Base-by-base conservation (phyloP, 352 stramenopile genomes). In the Phytophthora citricola region DNA sequence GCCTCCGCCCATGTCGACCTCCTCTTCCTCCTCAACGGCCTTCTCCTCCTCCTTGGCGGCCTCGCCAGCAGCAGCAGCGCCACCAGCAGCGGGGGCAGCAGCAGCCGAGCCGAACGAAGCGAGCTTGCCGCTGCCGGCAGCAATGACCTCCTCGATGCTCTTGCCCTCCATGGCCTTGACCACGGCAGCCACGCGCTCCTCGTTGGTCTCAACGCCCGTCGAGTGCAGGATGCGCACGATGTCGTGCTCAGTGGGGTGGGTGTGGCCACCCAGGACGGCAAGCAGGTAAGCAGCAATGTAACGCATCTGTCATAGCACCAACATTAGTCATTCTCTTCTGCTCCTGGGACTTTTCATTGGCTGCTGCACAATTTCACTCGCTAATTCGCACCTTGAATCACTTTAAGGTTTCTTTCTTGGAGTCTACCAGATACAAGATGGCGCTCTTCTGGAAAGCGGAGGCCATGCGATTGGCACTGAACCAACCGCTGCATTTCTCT, bases 221-320 rank as follows among this genome's bases (percentile, higher is more conserved):
- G 95, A 92, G 61, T 90, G 76, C 46, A 99, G 83, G 63, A 99
- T 97, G 51, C 83, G 83, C 57, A 85, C 95, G 65, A 99, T 84
- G 56, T 99, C 94, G 69, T 88, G 88, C 48, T 85, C 91, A 66
- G 79, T 92, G 62, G 97, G 97, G 50, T 70, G 76, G 40, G 73
- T 79, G 85, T 98, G 97, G 66, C 97, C 96, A 66, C 91, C 95
- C 57, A 99, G 83, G 72, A 97, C 95, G 84, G 95, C 95, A 66
- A 99, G 85, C 62, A 99, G 80, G 86, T 98, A 98, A 69, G 97
- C 97, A 88, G 95, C 93, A 93, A 98, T 92, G 95, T 98, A 97
- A 92, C 91, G 86, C 97, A 99, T 99, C 86, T 97, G 71, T 56
- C 45, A 52, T 29, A 31, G 32, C 45, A 44, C 14, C 39, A 58